phyloP scores from a whole-genome alignment of 2,329 filamentous ascomycete species.

The Aspergillus sojae region DNA sequence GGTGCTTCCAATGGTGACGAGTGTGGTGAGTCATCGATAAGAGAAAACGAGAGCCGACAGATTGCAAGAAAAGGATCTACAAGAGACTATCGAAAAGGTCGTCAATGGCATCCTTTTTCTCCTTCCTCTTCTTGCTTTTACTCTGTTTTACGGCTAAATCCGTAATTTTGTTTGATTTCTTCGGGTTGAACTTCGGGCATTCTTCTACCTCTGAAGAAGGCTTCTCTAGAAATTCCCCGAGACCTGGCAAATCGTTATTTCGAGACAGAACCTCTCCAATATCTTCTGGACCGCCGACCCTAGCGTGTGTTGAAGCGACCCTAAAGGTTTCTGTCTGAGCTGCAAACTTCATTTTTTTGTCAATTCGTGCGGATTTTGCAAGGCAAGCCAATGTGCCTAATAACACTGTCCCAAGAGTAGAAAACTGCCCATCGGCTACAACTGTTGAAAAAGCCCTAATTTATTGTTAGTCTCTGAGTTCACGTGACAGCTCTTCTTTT shows the following conservation, averaged over 20 bases:
- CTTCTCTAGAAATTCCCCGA: not conserved
- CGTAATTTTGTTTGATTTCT: not conserved
- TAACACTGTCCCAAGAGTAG: slow-evolving; percentile 70
- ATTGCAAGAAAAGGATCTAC: slow-evolving; percentile 13
- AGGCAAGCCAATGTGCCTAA: slow-evolving; percentile 66
- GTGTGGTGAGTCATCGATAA: not conserved
- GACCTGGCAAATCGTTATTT: slow-evolving; percentile 7
- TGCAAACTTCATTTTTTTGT: slow-evolving; percentile 24
- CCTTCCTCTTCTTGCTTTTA: slow-evolving; percentile 55
- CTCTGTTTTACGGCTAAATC: slow-evolving; percentile 5
- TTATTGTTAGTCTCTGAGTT: not conserved
- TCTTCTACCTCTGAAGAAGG: not conserved
- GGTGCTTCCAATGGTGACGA: not conserved
- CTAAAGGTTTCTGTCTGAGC: slow-evolving; percentile 2
- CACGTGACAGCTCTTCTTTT: not conserved
- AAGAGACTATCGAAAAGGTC: slow-evolving; percentile 68
- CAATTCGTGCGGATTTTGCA: slow-evolving; percentile 46
- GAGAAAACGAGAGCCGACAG: not conserved
- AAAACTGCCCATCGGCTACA: slow-evolving; percentile 71
- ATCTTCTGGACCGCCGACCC: slow-evolving; percentile 21
- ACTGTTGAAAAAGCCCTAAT: slow-evolving; percentile 65
- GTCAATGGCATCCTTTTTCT: slow-evolving; percentile 66
- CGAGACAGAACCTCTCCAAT: slow-evolving; percentile 30
- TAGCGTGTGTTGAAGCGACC: not conserved
- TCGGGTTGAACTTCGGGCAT: not conserved